Evolutionary conservation across 768 basidiomycete species (phyloP).

Genomic region (Lactarius hatsudake): DNA sequence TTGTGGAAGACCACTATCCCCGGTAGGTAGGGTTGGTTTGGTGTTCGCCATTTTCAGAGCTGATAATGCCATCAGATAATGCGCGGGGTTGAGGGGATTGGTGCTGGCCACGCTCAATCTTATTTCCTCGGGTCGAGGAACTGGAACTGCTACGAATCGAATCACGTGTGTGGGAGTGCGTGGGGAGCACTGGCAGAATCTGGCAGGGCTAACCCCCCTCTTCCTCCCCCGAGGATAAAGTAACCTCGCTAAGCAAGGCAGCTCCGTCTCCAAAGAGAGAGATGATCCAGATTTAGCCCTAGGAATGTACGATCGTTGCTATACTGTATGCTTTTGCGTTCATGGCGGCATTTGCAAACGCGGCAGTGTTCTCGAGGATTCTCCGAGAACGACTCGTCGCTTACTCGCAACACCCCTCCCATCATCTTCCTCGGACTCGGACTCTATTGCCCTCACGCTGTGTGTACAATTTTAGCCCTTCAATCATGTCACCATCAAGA

Average conservation of each 20-base stretch:
- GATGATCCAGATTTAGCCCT: not conserved
- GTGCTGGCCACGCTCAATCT: not conserved
- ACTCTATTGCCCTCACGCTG: not conserved
- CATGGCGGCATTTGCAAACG: not conserved
- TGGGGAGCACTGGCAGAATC: not conserved
- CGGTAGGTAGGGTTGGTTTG: not conserved
- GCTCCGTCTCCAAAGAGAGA: not conserved
- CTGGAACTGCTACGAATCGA: too few relatives aligned
- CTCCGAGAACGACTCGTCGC: not conserved
- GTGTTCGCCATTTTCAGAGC: not conserved
- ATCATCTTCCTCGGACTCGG: not conserved
- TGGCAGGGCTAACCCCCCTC: not conserved
- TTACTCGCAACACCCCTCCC: too few relatives aligned
- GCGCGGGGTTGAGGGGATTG: slow-evolving; percentile 5
- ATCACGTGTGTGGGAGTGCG: slow-evolving; percentile 14
- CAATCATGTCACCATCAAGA: slow-evolving; percentile 7
- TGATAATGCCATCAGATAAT: not conserved
- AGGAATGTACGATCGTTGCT: not conserved
- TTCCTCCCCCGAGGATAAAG: not conserved
- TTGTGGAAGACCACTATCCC: not conserved
- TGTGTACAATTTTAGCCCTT: slow-evolving; percentile 10
- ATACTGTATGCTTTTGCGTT: not conserved
- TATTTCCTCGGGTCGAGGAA: not conserved
- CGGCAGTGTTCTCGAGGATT: not conserved
- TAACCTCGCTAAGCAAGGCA: not conserved